Evolutionary conservation across 768 basidiomycete genomes (phyloP), one percentile per base, ranked within the genome.

Genomic region (Hypholoma sublateritium): DNA sequence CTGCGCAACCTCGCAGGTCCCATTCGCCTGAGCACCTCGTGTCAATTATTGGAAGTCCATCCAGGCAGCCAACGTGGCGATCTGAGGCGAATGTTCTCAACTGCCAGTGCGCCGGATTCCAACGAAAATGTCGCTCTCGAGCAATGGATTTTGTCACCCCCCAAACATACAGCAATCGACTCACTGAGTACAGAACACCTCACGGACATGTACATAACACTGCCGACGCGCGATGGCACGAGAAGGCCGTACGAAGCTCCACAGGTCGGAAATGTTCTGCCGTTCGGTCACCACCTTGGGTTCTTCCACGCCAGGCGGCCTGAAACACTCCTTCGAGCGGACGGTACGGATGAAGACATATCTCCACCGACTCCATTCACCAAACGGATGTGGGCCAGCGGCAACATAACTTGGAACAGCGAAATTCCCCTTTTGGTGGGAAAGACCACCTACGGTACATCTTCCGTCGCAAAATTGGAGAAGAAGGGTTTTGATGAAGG

Each of bases 341-440:
- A 91, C 63, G 89, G 88, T 14, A 91, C 89, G 12, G 89, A 89
- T 51, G 76, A 80, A 1, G 83, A 86, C 47, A 85, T 89, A 51
- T 85, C 85, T 61, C 88, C 89, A 1, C 89, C 89, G 0, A 74
- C 79, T 49, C 89, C 89, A 2, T 91, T 89, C 71, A 81, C 83
- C 24, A 78, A 85, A 55, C 76, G 89, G n/a, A 92, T 91, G 90
- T 92, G 89, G 89, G 88, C 87, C 2, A 80, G 86, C 19, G 90
- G 89, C 3, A 79, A 71, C 62, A 84, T 91, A 67, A 73, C 70
- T 24, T 92, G 88, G 88, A 77, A 84, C 62, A 60, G 70, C 46
- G 53, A 66, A 28, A 68, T 70, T 35, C 79, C 80, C 0, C 67
- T 92, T 58, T 61, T 76, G 42, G 74, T 86, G 32, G 89, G 88